Evolutionary conservation across 2,329 filamentous ascomycete genomes (phyloP).

Genomic region (Aspergillus sp.): DNA sequence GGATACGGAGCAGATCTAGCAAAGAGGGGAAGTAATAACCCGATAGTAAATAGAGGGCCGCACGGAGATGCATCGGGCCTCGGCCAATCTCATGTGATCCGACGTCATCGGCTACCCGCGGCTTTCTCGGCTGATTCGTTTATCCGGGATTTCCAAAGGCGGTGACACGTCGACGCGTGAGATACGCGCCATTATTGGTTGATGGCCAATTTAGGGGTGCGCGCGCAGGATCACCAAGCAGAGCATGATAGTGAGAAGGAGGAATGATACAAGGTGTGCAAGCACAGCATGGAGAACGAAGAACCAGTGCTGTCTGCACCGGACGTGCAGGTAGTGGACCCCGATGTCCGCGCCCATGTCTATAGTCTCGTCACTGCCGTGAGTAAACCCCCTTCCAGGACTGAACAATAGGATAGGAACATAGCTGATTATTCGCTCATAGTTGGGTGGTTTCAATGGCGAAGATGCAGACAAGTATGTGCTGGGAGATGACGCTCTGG

Average conservation of each 20-base stretch:
- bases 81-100: slow-evolving; percentile 24
- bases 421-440: slow-evolving; percentile 4
- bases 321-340: slow-evolving; percentile 69
- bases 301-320: slow-evolving; percentile 44
- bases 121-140: slow-evolving; percentile 20
- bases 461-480: slow-evolving; percentile 82
- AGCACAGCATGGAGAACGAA: slow-evolving; percentile 37
- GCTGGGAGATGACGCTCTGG: slow-evolving; percentile 88
- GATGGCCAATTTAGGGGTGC: neutral
- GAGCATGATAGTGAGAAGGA: neutral
- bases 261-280: slow-evolving; percentile 1
- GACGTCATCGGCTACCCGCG: slow-evolving; percentile 39
- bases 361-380: slow-evolving; percentile 93
- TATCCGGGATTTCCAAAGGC: slow-evolving; percentile 15
- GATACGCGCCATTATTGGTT: slow-evolving; percentile 29
- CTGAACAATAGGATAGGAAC: neutral
- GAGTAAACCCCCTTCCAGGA: slow-evolving; percentile 43
- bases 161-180: slow-evolving; percentile 34
- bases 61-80: neutral
- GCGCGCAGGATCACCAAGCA: slow-evolving; percentile 1
- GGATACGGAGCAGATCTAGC: neutral
- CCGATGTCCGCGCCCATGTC: slow-evolving; percentile 89
- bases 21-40: slow-evolving; percentile 17
- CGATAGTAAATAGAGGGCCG: slow-evolving; percentile 3
- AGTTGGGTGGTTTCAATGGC: slow-evolving; percentile 82